Base-by-base conservation (phyloP, 768 basidiomycete genomes). In the Auricularia heimuer region DNA sequence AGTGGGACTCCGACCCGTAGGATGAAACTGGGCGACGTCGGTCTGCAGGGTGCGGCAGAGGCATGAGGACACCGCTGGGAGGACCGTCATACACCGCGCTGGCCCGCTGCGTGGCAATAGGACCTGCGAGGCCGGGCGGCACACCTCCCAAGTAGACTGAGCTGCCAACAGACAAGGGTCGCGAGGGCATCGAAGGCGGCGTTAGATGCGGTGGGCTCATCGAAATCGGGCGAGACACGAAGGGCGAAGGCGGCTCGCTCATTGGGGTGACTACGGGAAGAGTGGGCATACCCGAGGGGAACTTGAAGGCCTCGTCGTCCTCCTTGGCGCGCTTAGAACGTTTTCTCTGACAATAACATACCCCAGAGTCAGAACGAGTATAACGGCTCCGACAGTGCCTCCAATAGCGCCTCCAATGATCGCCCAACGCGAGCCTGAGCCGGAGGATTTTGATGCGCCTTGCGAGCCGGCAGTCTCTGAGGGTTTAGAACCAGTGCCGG, bases 331-430 rank as follows among this genome's bases (percentile, higher is more conserved):
- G 11, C 56, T 60, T 29, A 3, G 29, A 12, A 34, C 56, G 56
- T 14, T 35, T 29, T 33, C 56, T 33, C 56, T 24, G 34, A 6
- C 47, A 51, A 18, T 18, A 51, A 51, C 14, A 21, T 1, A 18
- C 18, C 16, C 14, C 14, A 51, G 16, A 51, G 47, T 56, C 24
- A 65, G 58, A 29, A 61, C 16, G 21, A 65, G 35, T 7, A 65
- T 35, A 60, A 21, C 29, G 35, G 39, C 54, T 4, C 54, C 64
- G 24, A 54, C 60, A 16, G 18, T 54, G 16, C 60, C 64, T 11
- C 64, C 64, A 6, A 61, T 56, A 45, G n/a, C 64, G 37, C 64
- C 64, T 62, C 33, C 47, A 34, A 61, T 37, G 37, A 24, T 44
- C 11, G 36, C 64, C 39, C 60, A 37, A 24, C 35, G 64, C 4